phyloP scores from a whole-genome alignment of 495 filamentous ascomycete species.

The Usnea hakonensis region DNA sequence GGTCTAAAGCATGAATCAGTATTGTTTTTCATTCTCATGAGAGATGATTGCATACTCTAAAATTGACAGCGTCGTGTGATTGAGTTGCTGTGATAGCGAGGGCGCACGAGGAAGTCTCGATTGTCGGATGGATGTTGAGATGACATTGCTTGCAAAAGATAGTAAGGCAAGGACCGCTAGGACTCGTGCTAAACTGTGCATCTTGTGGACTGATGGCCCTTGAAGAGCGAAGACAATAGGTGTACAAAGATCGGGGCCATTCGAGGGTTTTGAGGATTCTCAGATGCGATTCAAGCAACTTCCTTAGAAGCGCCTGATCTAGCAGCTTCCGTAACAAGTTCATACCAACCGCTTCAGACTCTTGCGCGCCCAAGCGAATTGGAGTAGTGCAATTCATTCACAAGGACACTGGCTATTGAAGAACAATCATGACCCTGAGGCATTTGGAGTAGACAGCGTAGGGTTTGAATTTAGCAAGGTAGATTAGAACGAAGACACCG shows the following conservation, averaged over 20 bases:
- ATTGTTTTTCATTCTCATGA: neutral
- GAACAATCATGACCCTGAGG: neutral
- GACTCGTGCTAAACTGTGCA: neutral
- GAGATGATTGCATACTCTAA: neutral
- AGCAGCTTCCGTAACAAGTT: neutral
- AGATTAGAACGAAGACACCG: constrained; percentile 12
- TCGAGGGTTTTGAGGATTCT: neutral
- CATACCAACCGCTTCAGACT: constrained; percentile 1
- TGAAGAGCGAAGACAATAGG: neutral
- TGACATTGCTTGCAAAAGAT: neutral
- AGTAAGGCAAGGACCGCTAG: neutral
- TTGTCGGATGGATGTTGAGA: neutral
- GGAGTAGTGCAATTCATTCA: neutral
- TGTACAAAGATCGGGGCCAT: neutral
- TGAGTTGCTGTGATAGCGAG: neutral
- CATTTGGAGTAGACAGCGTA: neutral
- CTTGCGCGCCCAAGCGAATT: neutral
- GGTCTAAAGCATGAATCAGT: neutral
- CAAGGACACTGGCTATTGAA: neutral
- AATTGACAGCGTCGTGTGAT: neutral
- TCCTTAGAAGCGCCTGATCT: neutral
- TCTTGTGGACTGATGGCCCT: neutral
- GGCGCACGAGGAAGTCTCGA: neutral
- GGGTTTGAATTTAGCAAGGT: neutral
- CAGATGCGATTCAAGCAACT: neutral